These are phyloP conservation scores for Globisporangium perplexum DNA, from an alignment of 352 stramenopile genomes.

Conservation along the genomic window DNA sequence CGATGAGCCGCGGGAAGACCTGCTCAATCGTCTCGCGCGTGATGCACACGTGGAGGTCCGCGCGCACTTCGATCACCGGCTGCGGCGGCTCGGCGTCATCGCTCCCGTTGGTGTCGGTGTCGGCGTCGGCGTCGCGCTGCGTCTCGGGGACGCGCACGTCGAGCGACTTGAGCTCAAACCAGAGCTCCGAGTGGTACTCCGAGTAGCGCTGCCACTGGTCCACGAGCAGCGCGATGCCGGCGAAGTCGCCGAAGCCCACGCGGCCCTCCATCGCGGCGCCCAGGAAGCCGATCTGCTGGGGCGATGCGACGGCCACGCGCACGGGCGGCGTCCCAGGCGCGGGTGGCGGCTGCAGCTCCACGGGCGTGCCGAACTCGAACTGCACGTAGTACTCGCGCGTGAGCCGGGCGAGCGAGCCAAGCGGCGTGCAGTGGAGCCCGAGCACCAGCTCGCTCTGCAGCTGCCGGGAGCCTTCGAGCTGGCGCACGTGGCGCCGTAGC, in stretches of 20 bases:
- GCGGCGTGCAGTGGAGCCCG: conserved; percentile 12
- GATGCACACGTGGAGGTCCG: conserved; percentile 31
- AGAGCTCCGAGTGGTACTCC: conserved; percentile 32
- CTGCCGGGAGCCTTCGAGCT: conserved; percentile 24
- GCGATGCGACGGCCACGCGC: conserved; percentile 17
- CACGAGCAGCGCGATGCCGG: conserved; percentile 30
- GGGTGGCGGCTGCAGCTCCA: conserved; percentile 10
- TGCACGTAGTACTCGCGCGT: conserved; percentile 47
- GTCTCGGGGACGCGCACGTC: conserved; percentile 12
- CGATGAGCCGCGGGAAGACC: conserved; percentile 40
- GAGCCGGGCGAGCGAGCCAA: conserved; percentile 21
- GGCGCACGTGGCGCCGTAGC: conserved; percentile 42
- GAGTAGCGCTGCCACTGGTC: conserved; percentile 57
- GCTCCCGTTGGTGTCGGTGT: too few species aligned
- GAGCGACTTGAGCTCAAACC: conserved; percentile 39
- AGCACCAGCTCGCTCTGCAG: conserved; percentile 25
- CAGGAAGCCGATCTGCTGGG: conserved; percentile 28
- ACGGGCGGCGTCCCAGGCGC: conserved; percentile 17
- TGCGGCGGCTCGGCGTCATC: conserved; percentile 6
- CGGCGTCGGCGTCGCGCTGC: not conserved
- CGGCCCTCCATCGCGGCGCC: conserved; percentile 26
- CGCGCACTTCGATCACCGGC: conserved; percentile 24
- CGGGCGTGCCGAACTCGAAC: conserved; percentile 39
- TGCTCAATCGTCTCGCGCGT: conserved; percentile 45
- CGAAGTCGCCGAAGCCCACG: conserved; percentile 39